Percentiles rank a stretch among this genome's conserved stretches.
Conservation (phyloP, 805 yeast genomes). For the Metschnikowia matae region DNA sequence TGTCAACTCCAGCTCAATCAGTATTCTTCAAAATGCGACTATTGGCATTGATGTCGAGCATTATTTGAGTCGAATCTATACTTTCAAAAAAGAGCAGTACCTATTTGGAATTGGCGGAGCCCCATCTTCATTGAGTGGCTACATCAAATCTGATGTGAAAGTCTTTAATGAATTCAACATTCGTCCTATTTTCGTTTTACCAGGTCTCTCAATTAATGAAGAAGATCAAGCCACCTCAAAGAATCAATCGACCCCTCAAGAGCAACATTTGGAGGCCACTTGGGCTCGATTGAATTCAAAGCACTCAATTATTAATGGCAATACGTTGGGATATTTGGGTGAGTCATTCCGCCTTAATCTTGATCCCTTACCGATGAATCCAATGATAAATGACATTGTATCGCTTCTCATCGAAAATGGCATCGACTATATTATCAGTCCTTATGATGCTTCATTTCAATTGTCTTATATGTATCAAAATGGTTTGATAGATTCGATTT, state of each 20-base stretch:
- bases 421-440: conserved; percentile 72
- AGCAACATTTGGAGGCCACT: conserved; percentile 37
- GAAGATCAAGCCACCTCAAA: conserved; percentile 30
- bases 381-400: conserved; percentile 54
- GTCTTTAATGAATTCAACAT: conserved; percentile 57
- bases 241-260: conserved; percentile 35
- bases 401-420: conserved; percentile 50
- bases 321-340: conserved; percentile 20
- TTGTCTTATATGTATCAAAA: conserved; percentile 62
- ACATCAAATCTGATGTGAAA: conserved; percentile 58
- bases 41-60: conserved; percentile 84
- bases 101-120: conserved; percentile 79
- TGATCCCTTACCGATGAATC: conserved; percentile 47
- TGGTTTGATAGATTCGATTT: conserved; percentile 64
- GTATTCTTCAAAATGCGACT: conserved; percentile 58
- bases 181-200: conserved; percentile 76
- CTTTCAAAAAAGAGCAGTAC: conserved; percentile 62
- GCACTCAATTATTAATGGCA: conserved; percentile 16
- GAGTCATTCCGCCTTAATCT: conserved; percentile 52
- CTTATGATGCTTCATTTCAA: conserved; percentile 78
- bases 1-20: conserved; percentile 58
- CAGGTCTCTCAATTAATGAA: conserved; percentile 54
- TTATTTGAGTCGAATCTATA: conserved; percentile 60
- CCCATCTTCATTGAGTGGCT: conserved; percentile 56
- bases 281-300: conserved; percentile 36